A percentile compares a stretch with the other conserved stretches of the same genome.
These are phyloP conservation scores for Dothideomycetidae sp. DNA, from an alignment of 2,329 filamentous ascomycete genomes.

Conservation along the genomic window DNA sequence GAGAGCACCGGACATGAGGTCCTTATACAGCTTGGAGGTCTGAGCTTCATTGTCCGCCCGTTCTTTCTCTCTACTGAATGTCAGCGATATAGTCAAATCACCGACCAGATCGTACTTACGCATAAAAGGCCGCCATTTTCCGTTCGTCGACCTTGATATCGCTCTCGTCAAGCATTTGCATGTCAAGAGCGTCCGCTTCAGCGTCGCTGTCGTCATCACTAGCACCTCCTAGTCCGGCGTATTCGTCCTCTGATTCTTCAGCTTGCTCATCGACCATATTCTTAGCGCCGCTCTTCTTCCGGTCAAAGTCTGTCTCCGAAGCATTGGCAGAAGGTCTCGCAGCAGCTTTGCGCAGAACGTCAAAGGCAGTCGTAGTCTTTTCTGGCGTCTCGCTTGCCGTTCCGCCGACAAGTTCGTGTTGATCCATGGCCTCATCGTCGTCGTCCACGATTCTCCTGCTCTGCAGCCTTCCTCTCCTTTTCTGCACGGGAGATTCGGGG, in stretches of 20 bases:
- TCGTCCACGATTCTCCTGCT: constrained; percentile 21
- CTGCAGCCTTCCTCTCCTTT: constrained; percentile 36
- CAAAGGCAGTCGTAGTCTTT: constrained; percentile 45
- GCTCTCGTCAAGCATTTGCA: constrained; percentile 78
- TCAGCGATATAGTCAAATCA: too few relatives aligned
- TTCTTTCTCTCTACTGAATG: constrained; percentile 63
- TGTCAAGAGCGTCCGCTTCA: constrained; percentile 59
- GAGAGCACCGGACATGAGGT: constrained; percentile 78
- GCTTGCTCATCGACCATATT: constrained; percentile 86
- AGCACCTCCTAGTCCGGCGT: constrained; percentile 78
- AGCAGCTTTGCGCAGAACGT: constrained; percentile 53
- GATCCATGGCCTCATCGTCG: constrained; percentile 20
- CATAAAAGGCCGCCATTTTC: constrained; percentile 72
- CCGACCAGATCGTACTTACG: constrained; percentile 46
- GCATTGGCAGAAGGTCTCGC: constrained; percentile 38
- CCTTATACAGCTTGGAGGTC: constrained; percentile 81
- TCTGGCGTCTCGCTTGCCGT: constrained; percentile 17
- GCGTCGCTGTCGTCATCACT: constrained; percentile 75
- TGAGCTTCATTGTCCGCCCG: constrained; percentile 71
- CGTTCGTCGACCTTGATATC: constrained; percentile 65
- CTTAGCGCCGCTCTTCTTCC: constrained; percentile 74
- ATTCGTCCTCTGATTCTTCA: constrained; percentile 96
- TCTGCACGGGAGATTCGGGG: constrained; percentile 52
- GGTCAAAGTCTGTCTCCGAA: constrained; percentile 52
- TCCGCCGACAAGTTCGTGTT: constrained; percentile 2